Conservation (phyloP, 2,329 filamentous ascomycete species). For the Knufia petricola region DNA sequence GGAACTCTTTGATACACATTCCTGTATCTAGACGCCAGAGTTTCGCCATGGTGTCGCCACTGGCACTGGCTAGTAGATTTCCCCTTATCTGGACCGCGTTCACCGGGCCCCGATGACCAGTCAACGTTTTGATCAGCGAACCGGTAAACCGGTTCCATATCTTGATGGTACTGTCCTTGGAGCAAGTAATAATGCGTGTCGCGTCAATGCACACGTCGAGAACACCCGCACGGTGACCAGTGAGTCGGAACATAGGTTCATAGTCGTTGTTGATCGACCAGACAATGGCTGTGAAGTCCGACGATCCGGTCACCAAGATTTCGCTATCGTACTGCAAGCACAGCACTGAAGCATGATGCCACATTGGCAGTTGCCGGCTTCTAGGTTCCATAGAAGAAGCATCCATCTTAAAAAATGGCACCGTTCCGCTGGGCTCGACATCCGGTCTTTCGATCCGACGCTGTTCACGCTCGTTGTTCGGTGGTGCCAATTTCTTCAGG, state of each 20-base stretch:
- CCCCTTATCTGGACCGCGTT: conserved; percentile 94
- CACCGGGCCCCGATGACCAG: conserved; percentile 81
- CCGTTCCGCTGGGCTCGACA: conserved; percentile 28
- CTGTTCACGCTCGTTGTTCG: conserved; percentile 49
- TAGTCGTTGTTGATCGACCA: conserved; percentile 76
- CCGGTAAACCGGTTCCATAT: conserved; percentile 85
- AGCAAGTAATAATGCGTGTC: conserved; percentile 89
- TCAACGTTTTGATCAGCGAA: conserved; percentile 63
- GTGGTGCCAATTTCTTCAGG: conserved; percentile 70
- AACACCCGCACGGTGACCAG: conserved; percentile 74
- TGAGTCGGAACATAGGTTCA: conserved; percentile 66
- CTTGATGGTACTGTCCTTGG: conserved; percentile 88
- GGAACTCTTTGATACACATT: conserved; percentile 80
- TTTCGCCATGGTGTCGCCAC: conserved; percentile 85
- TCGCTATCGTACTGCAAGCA: conserved; percentile 90
- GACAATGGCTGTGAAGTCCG: conserved; percentile 81
- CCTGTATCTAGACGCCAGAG: conserved; percentile 91
- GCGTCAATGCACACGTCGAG: conserved; percentile 90
- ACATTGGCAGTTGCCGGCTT: conserved; percentile 27
- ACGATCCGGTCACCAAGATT: conserved; percentile 91
- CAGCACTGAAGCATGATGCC: conserved; percentile 86
- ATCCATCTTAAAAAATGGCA: conserved; percentile 41
- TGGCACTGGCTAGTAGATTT: conserved; percentile 85
- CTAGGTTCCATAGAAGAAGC: conserved; percentile 36
- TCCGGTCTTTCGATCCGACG: conserved; percentile 45